Conservation (phyloP, 2,329 filamentous ascomycete species). For the Paracorniculantispora psalliotae region DNA sequence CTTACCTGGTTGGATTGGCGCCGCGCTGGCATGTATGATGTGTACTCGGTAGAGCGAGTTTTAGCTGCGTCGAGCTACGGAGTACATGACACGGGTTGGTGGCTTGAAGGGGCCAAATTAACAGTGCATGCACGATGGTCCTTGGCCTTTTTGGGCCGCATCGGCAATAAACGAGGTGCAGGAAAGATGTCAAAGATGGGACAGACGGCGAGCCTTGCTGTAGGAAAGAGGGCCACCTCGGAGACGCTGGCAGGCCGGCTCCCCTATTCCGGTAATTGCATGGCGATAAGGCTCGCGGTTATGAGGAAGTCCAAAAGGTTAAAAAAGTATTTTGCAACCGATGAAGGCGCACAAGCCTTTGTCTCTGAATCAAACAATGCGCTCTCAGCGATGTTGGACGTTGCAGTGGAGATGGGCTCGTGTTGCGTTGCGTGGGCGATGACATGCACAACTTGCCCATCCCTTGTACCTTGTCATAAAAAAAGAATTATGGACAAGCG, state of each 20-base stretch:
- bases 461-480: background rate
- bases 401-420: too few species aligned
- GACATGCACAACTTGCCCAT: background rate
- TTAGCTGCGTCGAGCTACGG: background rate
- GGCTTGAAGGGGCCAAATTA: background rate
- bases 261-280: background rate
- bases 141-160: background rate
- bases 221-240: background rate
- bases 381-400: too few species aligned
- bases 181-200: background rate
- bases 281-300: background rate
- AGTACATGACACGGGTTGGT: background rate
- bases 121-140: background rate
- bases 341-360: background rate
- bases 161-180: background rate
- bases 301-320: background rate
- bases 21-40: background rate
- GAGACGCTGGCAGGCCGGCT: background rate
- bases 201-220: background rate
- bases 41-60: too few species aligned
- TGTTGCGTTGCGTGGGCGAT: background rate
- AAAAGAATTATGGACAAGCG: too few species aligned
- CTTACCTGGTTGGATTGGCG: conserved; percentile 2
- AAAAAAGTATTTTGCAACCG: background rate
- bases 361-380: too few species aligned